phyloP scores from a whole-genome alignment of 1,284 basidiomycete genomes.

The Lentinula novae-zelandiae region DNA sequence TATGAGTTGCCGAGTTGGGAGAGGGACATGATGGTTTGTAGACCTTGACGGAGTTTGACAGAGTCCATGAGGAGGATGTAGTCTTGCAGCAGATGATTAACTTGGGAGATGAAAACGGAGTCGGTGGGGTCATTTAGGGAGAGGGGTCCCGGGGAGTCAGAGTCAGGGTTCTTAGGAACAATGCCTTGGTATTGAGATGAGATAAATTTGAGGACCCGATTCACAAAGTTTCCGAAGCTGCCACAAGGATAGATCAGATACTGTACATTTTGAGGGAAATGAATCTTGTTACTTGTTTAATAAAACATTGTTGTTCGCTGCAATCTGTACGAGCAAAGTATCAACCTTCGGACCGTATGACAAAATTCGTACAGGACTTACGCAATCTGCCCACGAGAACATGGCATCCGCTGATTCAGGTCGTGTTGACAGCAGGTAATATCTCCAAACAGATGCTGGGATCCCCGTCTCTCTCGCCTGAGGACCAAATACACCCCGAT shows the following conservation, averaged over 20 bases:
- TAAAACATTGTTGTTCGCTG: conserved; percentile 92
- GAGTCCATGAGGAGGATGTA: conserved; percentile 90
- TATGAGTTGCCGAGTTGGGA: conserved; percentile 94
- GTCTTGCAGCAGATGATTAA: conserved; percentile 78
- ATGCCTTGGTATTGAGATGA: conserved; percentile 82
- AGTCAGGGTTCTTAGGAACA: conserved; percentile 76
- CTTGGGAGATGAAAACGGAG: conserved; percentile 74
- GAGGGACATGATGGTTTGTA: conserved; percentile 87
- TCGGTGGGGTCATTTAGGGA: conserved; percentile 70
- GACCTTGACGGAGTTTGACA: conserved; percentile 86
- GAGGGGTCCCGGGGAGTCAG: conserved; percentile 49
- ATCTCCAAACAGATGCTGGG: conserved; percentile 94
- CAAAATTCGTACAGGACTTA: conserved; percentile 34
- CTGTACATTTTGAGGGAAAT: not conserved
- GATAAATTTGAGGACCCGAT: conserved; percentile 91
- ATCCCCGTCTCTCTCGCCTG: conserved; percentile 92
- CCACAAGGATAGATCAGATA: conserved; percentile 11
- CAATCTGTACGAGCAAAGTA: conserved; percentile 48
- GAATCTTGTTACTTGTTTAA: conserved; percentile 75
- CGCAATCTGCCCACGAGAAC: conserved; percentile 97
- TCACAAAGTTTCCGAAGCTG: conserved; percentile 97
- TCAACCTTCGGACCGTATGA: not conserved
- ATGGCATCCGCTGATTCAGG: conserved; percentile 94
- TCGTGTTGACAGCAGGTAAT: conserved; percentile 90
- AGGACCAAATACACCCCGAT: conserved; percentile 97